phyloP scores from a whole-genome alignment of 31 red algal species.

The Odonthalia washingtoniensis region DNA sequence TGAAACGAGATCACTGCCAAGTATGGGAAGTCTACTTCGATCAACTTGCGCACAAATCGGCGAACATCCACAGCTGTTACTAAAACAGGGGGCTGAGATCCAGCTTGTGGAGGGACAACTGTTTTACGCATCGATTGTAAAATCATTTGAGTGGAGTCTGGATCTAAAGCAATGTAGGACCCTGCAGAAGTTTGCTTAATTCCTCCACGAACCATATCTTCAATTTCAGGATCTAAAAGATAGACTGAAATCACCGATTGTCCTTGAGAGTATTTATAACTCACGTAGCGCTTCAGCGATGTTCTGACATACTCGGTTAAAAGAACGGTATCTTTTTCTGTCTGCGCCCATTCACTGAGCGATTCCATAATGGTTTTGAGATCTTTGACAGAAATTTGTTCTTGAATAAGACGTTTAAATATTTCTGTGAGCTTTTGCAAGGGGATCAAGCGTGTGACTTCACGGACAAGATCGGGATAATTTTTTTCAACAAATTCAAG shows the following conservation, averaged over 20 bases:
- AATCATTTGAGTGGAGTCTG: not conserved
- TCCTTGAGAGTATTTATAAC: conserved; percentile 17
- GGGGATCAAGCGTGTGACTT: conserved; percentile 13
- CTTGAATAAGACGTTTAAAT: conserved; percentile 19
- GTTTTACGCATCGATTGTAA: conserved; percentile 4
- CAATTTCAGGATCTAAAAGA: conserved; percentile 3
- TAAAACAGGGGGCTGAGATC: conserved; percentile 2
- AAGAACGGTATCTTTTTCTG: conserved; percentile 41
- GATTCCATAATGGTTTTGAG: conserved; percentile 7
- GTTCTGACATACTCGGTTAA: conserved; percentile 40
- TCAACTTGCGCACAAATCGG: conserved; percentile 11
- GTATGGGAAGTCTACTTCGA: not conserved
- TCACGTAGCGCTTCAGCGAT: conserved; percentile 29
- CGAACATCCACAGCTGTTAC: conserved; percentile 25
- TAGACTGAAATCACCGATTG: not conserved
- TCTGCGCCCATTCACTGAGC: conserved; percentile 29
- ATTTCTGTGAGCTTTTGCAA: conserved; percentile 24
- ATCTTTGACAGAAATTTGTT: conserved; percentile 28
- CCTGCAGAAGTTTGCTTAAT: conserved; percentile 28
- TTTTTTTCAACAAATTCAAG: not conserved
- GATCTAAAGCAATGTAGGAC: conserved; percentile 5
- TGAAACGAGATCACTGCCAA: conserved; percentile 8
- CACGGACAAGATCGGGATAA: conserved; percentile 23
- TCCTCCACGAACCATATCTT: conserved; percentile 8
- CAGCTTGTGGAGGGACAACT: not conserved